Percentiles rank a stretch among this genome's conserved stretches.
Evolutionary conservation across 345 rosid species (phyloP).

Genomic region (Luvunga scandens): DNA sequence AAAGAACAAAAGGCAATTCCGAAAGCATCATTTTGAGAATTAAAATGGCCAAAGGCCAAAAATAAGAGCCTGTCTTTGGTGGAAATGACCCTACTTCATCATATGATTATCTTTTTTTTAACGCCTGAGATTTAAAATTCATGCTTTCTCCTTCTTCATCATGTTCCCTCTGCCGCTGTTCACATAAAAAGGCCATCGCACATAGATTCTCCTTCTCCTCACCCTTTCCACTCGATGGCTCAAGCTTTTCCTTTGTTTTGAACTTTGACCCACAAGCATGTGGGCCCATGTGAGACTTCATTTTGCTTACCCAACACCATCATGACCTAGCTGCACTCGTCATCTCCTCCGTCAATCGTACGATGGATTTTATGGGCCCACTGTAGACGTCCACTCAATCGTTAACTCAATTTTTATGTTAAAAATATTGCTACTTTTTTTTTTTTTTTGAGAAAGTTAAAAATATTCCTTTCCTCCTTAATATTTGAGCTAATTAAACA

Average conservation of each 20-base stretch:
- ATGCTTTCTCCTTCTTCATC: too few relatives aligned
- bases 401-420: too few relatives aligned
- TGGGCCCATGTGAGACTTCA: slow-evolving; percentile 9
- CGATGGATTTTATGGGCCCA: background rate
- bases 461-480: too few relatives aligned
- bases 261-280: slow-evolving; percentile 18
- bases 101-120: too few relatives aligned
- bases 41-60: background rate
- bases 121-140: too few relatives aligned
- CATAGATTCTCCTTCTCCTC: slow-evolving; percentile 18
- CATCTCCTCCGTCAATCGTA: slow-evolving; percentile 10
- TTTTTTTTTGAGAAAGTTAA: too few relatives aligned
- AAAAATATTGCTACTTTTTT: too few relatives aligned
- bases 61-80: background rate
- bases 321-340: slow-evolving; percentile 8
- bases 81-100: background rate
- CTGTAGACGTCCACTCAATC: background rate
- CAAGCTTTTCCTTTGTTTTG: slow-evolving; percentile 22
- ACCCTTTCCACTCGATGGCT: background rate
- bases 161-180: background rate
- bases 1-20: background rate
- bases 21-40: background rate
- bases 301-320: background rate
- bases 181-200: background rate
- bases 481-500: too few relatives aligned